phyloP scores from a whole-genome alignment of 1,284 basidiomycete genomes.

The Neonothopanus nambi region DNA sequence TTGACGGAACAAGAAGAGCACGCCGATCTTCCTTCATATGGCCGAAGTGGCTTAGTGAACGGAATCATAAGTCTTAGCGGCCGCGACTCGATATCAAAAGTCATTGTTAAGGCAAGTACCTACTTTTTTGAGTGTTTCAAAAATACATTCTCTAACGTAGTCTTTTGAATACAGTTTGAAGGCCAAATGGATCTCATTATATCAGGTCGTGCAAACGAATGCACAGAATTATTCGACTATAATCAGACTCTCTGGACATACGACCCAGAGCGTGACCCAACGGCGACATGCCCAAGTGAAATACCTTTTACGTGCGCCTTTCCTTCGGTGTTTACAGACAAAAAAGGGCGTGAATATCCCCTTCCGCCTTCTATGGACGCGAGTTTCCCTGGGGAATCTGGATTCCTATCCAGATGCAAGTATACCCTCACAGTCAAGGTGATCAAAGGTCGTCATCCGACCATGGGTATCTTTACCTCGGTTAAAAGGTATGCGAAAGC shows the following conservation, averaged over 20 bases:
- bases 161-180: slow-evolving; percentile 43
- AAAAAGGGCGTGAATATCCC: slow-evolving; percentile 25
- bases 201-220: slow-evolving; percentile 38
- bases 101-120: slow-evolving; percentile 44
- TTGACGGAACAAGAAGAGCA: slow-evolving; percentile 41
- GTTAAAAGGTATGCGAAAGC: slow-evolving; percentile 40
- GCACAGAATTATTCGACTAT: slow-evolving; percentile 33
- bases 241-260: slow-evolving; percentile 43
- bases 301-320: slow-evolving; percentile 50
- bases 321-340: slow-evolving; percentile 45
- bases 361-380: slow-evolving; percentile 55
- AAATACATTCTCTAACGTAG: background rate
- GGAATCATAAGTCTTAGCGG: slow-evolving; percentile 43
- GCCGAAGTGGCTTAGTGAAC: slow-evolving; percentile 29
- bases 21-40: slow-evolving; percentile 35
- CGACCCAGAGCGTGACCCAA: slow-evolving; percentile 18
- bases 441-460: slow-evolving; percentile 31
- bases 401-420: slow-evolving; percentile 32
- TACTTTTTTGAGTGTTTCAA: slow-evolving; percentile 12
- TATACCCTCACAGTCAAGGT: slow-evolving; percentile 50
- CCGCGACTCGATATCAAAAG: slow-evolving; percentile 38
- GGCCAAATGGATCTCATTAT: slow-evolving; percentile 46
- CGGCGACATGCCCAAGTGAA: slow-evolving; percentile 39
- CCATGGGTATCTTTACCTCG: slow-evolving; percentile 37
- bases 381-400: slow-evolving; percentile 33